Base-by-base conservation (phyloP, 345 rosid species). In the Hirschfeldia incana region DNA sequence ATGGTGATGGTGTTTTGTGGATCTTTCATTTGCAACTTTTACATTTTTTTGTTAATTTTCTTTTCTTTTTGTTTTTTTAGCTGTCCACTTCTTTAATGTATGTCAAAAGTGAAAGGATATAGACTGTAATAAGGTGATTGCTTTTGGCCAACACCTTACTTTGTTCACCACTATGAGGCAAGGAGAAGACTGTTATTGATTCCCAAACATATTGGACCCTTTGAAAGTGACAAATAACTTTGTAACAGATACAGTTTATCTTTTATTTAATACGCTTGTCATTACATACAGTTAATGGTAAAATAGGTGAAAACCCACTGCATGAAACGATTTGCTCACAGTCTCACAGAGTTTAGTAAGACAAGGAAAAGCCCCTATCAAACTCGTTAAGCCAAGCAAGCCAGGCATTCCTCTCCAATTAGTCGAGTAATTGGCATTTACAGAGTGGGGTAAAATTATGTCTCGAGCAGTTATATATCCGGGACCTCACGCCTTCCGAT, bases 191-290 rank as follows among this genome's bases (percentile, higher is more conserved):
- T 80, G 77, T 76, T 71, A 70, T 80, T 70, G 83, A 80, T 80
- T 80, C 83, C 80, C 77, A 80, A 66, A 80, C 83, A 76, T 66
- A 76, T 57, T 59, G 77, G 80, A 80, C 83, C 80, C 80, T 74
- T 28, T 67, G 73, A 75, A 37, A 65, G 76, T 71, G 77, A 76
- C 77, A 26, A 64, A 17, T 65, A 39, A 39, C 33, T 26, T 80
- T 75, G 6, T 65, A 33, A 64, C 59, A 32, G 27, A 57, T 39
- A 55, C 12, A 5, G 13, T 28, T 28, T 34, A 5, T 4, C 3
- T 26, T 15, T 51, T 64, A 11, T 69, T 5, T 46, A 17, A 36
- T 36, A 66, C 61, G 1, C 49, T 72, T 72, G 63, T 66, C 69
- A 27, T 67, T 21, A 73, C 17, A 33, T 33, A 21, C 69, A 67